A percentile compares a stretch with the other conserved stretches of the same genome.
Conservation (phyloP, 805 yeast species). For the Kockiozyma suomiensis region DNA sequence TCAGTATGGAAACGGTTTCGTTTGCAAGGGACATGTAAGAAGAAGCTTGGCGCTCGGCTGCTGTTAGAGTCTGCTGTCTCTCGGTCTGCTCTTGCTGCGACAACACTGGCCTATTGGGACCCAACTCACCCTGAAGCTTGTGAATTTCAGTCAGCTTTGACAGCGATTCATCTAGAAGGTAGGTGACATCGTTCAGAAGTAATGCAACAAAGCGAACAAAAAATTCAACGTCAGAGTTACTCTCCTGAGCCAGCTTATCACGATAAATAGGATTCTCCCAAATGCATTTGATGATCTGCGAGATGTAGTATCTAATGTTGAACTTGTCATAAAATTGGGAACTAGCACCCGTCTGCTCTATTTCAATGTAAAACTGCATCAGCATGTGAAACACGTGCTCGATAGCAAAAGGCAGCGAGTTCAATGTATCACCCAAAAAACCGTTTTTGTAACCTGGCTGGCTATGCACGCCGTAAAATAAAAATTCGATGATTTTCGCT, state of each 20-base stretch:
- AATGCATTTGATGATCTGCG: constrained; percentile 76
- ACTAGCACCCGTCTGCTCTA: constrained; percentile 93
- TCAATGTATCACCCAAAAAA: constrained; percentile 67
- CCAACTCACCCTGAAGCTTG: constrained; percentile 64
- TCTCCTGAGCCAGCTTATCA: constrained; percentile 66
- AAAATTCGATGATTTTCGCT: constrained; percentile 75
- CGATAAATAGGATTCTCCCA: constrained; percentile 77
- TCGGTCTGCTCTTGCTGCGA: constrained; percentile 29
- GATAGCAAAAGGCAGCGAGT: constrained; percentile 60
- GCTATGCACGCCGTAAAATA: constrained; percentile 68
- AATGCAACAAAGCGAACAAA: constrained; percentile 92
- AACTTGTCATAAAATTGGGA: constrained; percentile 96
- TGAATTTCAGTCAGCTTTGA: constrained; percentile 79
- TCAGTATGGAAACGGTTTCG: constrained; percentile 77
- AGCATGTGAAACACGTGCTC: constrained; percentile 77
- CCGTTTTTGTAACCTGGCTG: constrained; percentile 56
- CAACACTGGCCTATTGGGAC: constrained; percentile 37
- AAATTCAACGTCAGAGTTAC: constrained; percentile 71
- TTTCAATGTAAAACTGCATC: constrained; percentile 87
- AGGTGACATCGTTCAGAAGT: constrained; percentile 92
- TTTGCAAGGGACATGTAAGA: constrained; percentile 82
- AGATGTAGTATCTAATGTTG: constrained; percentile 83
- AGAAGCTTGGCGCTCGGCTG: constrained; percentile 75
- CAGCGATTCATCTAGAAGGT: constrained; percentile 85
- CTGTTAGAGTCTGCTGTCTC: constrained; percentile 60